Base-by-base conservation (phyloP, 2,329 filamentous ascomycete species). In the Coleophoma crateriformis region DNA sequence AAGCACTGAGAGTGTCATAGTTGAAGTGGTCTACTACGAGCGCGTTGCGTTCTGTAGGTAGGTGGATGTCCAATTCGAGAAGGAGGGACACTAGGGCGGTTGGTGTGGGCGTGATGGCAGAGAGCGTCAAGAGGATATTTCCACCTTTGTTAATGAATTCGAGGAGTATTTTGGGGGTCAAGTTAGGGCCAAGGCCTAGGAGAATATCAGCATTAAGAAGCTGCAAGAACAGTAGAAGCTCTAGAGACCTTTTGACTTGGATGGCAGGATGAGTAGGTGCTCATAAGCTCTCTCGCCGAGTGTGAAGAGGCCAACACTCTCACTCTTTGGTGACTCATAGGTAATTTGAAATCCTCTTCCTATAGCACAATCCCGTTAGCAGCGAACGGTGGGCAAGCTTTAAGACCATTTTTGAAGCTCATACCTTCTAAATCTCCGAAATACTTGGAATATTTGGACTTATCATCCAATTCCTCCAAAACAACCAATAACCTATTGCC, bases 11-110 rank as follows among this genome's bases (percentile, higher is more conserved):
- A 50, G 79, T 76, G 64, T 97, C 92, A 71, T 94, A 94, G 73
- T 89, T 87, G 82, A 97, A 96, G 75, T 99, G 94, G 71, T 97
- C 94, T 54, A 97, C 85, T 6, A 96, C 86, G 50, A 92, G 75
- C 50, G 88, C 84, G 49, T 86, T 89, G 63, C 91, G 88, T 70
- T 96, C 92, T 34, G 82, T 72, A 37, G 94, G 89, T n/a, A 96
- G 81, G 58, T 84, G 77, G 63, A 99, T 87, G 65, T 96, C 92
- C 67, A 96, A 78, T 71, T 97, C 90, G 62, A 88, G 75, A 46
- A 97, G 87, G 50, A 95, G 77, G 39, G 87, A 86, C 57, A 84
- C 82, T 60, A 96, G 72, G 44, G 88, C 82, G 48, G 81, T 82
- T 13, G 92, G 84, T 3, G 87, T 84, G 14, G 85, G 70, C 45